Evolutionary conservation across 2,329 filamentous ascomycete species (phyloP).

Genomic region (Colletotrichum sp.): DNA sequence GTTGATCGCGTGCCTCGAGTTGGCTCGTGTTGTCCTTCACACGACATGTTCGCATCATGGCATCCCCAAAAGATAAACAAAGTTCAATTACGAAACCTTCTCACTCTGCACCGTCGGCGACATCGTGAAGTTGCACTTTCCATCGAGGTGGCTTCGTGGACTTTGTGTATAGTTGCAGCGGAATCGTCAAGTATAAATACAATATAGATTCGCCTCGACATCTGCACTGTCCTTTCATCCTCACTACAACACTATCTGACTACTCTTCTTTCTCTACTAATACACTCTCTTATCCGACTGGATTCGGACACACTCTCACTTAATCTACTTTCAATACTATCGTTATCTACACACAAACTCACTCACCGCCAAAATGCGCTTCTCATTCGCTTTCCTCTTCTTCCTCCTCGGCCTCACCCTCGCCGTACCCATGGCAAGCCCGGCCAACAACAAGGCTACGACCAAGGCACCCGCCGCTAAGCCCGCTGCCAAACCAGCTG

Average conservation of each 20-base stretch:
- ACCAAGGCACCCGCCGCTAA: neutral
- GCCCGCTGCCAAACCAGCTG: neutral
- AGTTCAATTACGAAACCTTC: neutral
- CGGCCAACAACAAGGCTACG: neutral
- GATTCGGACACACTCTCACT: neutral
- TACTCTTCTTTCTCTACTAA: neutral
- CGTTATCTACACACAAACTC: too few relatives aligned
- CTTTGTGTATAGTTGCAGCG: neutral
- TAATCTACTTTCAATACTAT: neutral
- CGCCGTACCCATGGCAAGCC: neutral
- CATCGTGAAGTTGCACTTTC: neutral
- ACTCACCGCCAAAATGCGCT: neutral
- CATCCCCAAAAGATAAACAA: neutral
- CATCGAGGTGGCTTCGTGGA: accelerated
- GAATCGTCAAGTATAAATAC: neutral
- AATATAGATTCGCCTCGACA: neutral
- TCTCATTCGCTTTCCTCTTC: neutral
- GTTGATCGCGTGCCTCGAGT: neutral
- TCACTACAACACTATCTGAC: neutral
- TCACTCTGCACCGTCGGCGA: neutral
- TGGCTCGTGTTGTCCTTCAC: neutral
- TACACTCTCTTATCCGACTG: neutral
- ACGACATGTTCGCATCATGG: neutral
- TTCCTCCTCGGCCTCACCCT: neutral
- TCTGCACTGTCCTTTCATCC: neutral